phyloP scores from a whole-genome alignment of 2,329 filamentous ascomycete species.

The Epichloe gansuensis region DNA sequence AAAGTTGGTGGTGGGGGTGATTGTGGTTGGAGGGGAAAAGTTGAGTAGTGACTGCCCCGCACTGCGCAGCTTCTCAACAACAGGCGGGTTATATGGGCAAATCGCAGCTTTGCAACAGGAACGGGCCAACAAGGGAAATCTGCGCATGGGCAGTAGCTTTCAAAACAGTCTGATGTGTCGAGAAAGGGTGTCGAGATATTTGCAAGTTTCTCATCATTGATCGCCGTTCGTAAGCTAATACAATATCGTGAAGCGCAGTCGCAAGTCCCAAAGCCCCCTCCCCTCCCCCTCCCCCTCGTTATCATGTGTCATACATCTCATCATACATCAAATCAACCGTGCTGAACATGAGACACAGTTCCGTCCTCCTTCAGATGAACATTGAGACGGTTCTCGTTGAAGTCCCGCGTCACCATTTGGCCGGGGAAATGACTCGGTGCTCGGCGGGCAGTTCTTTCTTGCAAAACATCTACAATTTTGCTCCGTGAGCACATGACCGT shows the following conservation, averaged over 20 bases:
- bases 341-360: slow-evolving; percentile 45
- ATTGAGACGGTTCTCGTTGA: slow-evolving; percentile 41
- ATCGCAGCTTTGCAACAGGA: no score
- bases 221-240: no score
- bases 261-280: no score
- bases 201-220: no score
- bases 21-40: slow-evolving; percentile 3
- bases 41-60: slow-evolving; percentile 6
- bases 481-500: background rate
- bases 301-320: no score
- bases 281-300: no score
- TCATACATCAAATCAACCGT: slow-evolving; percentile 28
- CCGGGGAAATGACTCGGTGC: slow-evolving; percentile 45
- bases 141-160: no score
- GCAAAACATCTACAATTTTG: slow-evolving; percentile 39
- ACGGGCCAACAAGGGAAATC: no score
- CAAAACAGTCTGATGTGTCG: no score
- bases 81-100: slow-evolving; percentile 6
- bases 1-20: background rate
- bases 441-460: slow-evolving; percentile 46
- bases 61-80: background rate
- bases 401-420: slow-evolving; percentile 46
- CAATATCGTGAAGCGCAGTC: no score
- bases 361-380: slow-evolving; percentile 48
- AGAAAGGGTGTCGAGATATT: no score